A percentile compares a stretch with the other conserved stretches of the same genome.
These are phyloP conservation scores for Mycena alexandri DNA, from an alignment of 768 basidiomycete genomes.

Conservation along the genomic window DNA sequence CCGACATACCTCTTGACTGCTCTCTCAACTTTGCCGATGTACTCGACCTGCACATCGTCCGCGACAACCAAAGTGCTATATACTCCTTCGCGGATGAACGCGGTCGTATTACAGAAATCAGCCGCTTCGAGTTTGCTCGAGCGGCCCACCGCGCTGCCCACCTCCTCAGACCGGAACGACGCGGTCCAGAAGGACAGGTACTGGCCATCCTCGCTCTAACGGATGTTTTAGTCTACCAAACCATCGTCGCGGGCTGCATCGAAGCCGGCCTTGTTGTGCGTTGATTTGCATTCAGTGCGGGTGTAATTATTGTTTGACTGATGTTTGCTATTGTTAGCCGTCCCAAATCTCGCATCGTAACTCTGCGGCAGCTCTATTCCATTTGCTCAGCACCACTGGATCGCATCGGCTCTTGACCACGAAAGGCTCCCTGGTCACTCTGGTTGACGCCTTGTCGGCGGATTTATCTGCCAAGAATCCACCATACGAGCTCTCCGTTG, in stretches of 20 bases:
- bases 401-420: constrained; percentile 54
- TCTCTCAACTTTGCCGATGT: constrained; percentile 28
- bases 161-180: constrained; percentile 49
- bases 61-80: constrained; percentile 11
- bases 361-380: constrained; percentile 50
- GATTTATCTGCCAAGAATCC: constrained; percentile 38
- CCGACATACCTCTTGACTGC: constrained; percentile 24
- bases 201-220: constrained; percentile 53
- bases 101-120: constrained; percentile 44
- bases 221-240: constrained; percentile 54
- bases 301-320: no score
- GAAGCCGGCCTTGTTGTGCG: constrained; percentile 53
- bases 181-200: constrained; percentile 47
- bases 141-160: constrained; percentile 60
- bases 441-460: constrained; percentile 46
- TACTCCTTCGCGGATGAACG: constrained; percentile 43
- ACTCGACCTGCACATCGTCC: constrained; percentile 17
- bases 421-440: constrained; percentile 37
- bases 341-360: constrained; percentile 57
- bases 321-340: no score
- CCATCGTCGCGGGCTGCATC: constrained; percentile 53
- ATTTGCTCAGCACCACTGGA: constrained; percentile 52
- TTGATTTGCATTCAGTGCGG: no score
- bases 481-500: constrained; percentile 42
- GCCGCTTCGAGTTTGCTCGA: constrained; percentile 58